phyloP scores from a whole-genome alignment of 2,329 filamentous ascomycete genomes.

The Cercospora sp. region DNA sequence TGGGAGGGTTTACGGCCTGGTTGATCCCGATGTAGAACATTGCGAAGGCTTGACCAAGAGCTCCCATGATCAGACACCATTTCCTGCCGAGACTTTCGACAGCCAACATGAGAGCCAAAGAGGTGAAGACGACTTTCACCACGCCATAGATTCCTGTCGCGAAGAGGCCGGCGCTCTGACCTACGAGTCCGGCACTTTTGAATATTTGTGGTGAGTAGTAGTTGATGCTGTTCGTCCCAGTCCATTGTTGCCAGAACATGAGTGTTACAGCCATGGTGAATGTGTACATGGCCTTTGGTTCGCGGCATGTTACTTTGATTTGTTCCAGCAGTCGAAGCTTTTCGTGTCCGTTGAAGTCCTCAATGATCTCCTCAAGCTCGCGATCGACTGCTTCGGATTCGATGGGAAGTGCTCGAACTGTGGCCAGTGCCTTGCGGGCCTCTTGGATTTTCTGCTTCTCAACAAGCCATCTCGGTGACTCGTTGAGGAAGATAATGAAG shows the following conservation, averaged over 20 bases:
- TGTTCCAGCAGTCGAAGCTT: conserved; percentile 44
- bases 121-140: conserved; percentile 49
- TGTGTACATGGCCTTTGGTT: conserved; percentile 44
- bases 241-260: conserved; percentile 44
- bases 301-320: conserved; percentile 41
- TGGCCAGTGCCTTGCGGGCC: conserved; percentile 45
- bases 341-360: conserved; percentile 48
- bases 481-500: conserved; percentile 52
- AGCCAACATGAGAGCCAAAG: conserved; percentile 47
- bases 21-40: conserved; percentile 46
- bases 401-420: conserved; percentile 40
- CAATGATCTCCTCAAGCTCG: conserved; percentile 48
- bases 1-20: conserved; percentile 51
- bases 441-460: conserved; percentile 51
- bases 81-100: conserved; percentile 50
- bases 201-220: conserved; percentile 51
- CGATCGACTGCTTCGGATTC: conserved; percentile 41
- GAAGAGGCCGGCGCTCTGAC: conserved; percentile 45
- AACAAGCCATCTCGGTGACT: conserved; percentile 57
- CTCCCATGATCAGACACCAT: conserved; percentile 47
- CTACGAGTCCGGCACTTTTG: conserved; percentile 44
- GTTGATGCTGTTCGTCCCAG: conserved; percentile 41
- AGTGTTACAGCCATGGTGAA: conserved; percentile 46
- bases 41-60: conserved; percentile 46
- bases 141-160: conserved; percentile 51